Base-by-base conservation (phyloP, 2,329 filamentous ascomycete species). In the Curvularia spicifera region DNA sequence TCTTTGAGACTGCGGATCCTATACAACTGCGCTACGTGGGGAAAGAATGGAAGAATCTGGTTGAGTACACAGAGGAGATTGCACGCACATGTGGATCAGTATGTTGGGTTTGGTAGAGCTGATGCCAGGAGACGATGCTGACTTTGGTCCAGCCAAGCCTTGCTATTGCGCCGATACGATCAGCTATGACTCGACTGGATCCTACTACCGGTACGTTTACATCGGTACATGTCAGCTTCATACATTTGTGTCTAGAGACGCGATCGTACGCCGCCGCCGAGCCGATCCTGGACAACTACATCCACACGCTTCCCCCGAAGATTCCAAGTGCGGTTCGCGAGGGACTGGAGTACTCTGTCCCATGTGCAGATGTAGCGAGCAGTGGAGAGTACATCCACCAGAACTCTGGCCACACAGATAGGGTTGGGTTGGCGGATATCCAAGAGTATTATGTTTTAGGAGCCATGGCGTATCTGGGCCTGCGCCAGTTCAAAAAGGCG, bases 141-240 rank as follows among this genome's bases (percentile, higher is more conserved):
- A 63, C 42, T 20, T n/a, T 10, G 10, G 35, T 40, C 49, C 47
- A 78, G 76, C 70, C 73, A n/a, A 64, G 65, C 26, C 59, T 74
- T 18, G 75, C 74, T 33, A 71, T 82, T 50, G 69, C 71, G 12
- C 73, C 77, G 5, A 74, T 82, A 31, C 74, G 77, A 53, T 73
- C 77, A 68, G 88, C 87, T 3, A 82, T 93, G 62, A 77, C 87
- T 12, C 84, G 84, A 53, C 79, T 93, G 56, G 89, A 93, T 64
- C 87, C 89, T 1, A 83, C 83, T 12, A 86, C 84, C 28, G 84
- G 84, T 49, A 84, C 89, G 51, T 86, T 92, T 65, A 92, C 89
- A 4, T 83, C 83, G 4, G 81, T 81, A 28, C 89, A 92, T 66
- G 73, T 89, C 37, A 70, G 77, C 13, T 79, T 91, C 31, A 80